phyloP scores from a whole-genome alignment of 1,139 yeast species.

The Lodderomyces oxycetoniae region DNA sequence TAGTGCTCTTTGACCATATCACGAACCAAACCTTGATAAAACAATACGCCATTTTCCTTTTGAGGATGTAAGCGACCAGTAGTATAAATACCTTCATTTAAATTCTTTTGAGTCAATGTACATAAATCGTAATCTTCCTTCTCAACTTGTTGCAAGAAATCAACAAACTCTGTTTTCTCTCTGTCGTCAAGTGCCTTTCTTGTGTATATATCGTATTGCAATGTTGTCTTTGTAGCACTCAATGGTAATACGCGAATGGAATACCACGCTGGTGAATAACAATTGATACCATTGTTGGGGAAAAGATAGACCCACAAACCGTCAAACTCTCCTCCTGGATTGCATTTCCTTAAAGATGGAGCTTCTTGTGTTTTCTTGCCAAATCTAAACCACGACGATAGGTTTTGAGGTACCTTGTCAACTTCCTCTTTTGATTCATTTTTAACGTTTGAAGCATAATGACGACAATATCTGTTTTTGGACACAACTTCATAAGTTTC shows the following conservation, averaged over 20 bases:
- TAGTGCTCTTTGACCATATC: slow-evolving; percentile 56
- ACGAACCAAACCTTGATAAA: slow-evolving; percentile 52
- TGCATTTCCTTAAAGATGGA: slow-evolving; percentile 15
- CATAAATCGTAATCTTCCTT: slow-evolving; percentile 57
- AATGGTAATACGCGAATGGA: slow-evolving; percentile 56
- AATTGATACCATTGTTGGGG: slow-evolving; percentile 57
- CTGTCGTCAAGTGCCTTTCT: slow-evolving; percentile 52
- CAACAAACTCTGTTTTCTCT: slow-evolving; percentile 56
- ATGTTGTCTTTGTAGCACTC: slow-evolving; percentile 47
- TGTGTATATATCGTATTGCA: slow-evolving; percentile 58
- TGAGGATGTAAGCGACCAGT: slow-evolving; percentile 56
- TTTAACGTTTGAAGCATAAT: slow-evolving; percentile 33
- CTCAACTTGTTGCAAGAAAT: slow-evolving; percentile 57
- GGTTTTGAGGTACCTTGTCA: slow-evolving; percentile 9
- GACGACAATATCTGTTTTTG: slow-evolving; percentile 54
- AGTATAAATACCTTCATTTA: slow-evolving; percentile 54
- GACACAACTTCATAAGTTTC: slow-evolving; percentile 63
- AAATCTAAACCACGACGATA: slow-evolving; percentile 46
- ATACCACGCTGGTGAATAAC: slow-evolving; percentile 66
- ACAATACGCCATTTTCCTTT: slow-evolving; percentile 55
- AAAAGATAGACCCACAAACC: slow-evolving; percentile 59
- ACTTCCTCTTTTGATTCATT: slow-evolving; percentile 14
- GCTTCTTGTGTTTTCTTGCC: slow-evolving; percentile 31
- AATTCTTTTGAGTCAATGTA: slow-evolving; percentile 53
- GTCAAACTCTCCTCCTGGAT: slow-evolving; percentile 56